Evolutionary conservation across 331 rosid genomes (phyloP), one percentile per base, ranked within the genome.

Genomic region (Acacia concinna): DNA sequence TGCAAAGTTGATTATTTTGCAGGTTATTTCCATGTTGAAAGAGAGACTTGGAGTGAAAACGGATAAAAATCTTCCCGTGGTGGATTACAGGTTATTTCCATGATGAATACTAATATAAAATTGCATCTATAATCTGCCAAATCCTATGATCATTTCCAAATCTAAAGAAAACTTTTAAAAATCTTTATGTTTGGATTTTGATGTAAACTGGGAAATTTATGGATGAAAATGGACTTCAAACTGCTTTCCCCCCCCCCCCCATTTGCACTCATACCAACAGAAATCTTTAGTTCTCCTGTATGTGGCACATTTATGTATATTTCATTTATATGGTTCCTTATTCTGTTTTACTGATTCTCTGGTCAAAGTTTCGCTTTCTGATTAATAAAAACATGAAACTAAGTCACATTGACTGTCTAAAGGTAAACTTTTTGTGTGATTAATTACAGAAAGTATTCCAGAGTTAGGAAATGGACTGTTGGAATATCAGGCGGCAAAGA

Each of bases 401-500:
- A 79, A 63, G 38, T 28, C 59, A 30, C 77, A 14, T 63, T 62
- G 54, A 69, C 35, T 12, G 34, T 44, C 46, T 78, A 35, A 65
- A 47, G 28, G 60, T 59, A 20, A 44, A 63, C 62, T 81, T n/a
- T 56, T 69, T 71, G 47, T 8, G 28, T 71, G n/a, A 41, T 75
- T 47, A 75, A 81, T 81, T 51, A 23, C 88, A 95, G 99, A 88
- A 93, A 86, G 82, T 95, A 93, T 81, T 86, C 96, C 71, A 77
- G 81, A 78, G 99, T 95, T 74, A 83, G 82, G 79, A 91, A 88
- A 84, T 90, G 88, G 93, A 95, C 99, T 41, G 82, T 95, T 77
- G 98, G 97, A 71, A 85, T 95, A 78, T 77, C 92, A 68, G 91
- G 99, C 41, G 96, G 98, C 64, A 86, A 89, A 82, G 96, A 93